Conservation (phyloP, 371 early-diverging fungal species). For the Dichotomocladium elegans region DNA sequence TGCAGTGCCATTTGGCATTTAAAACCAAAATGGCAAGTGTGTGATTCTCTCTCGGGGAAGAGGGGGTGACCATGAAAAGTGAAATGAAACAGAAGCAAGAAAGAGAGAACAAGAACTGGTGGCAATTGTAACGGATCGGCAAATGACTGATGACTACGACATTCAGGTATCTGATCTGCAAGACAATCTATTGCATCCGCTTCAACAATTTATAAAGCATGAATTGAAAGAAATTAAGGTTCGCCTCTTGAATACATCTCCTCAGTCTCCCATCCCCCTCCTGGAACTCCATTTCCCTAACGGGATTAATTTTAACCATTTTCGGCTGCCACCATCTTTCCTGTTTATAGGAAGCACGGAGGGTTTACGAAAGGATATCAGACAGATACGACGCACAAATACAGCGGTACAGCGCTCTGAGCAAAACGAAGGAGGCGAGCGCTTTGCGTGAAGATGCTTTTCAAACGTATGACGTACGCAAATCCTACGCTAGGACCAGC, state of each 20-base stretch:
- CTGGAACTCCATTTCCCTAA: too few relatives aligned
- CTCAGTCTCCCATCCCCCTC: too few relatives aligned
- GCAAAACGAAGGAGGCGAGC: constrained; percentile 65
- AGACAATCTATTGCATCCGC: constrained; percentile 49
- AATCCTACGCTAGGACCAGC: constrained; percentile 49
- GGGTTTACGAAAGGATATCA: constrained; percentile 50
- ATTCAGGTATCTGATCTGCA: constrained; percentile 47
- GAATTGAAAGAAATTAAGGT: constrained; percentile 46
- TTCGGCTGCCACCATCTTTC: too few relatives aligned
- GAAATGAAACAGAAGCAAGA: constrained; percentile 21
- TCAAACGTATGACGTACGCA: constrained; percentile 61
- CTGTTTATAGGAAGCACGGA: constrained; percentile 36
- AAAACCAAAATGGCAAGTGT: constrained; percentile 47
- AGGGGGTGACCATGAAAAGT: neutral
- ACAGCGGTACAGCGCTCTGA: constrained; percentile 49
- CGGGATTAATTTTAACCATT: too few relatives aligned
- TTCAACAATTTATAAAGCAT: constrained; percentile 52
- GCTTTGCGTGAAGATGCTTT: constrained; percentile 70
- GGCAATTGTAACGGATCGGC: too few relatives aligned
- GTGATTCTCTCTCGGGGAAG: neutral
- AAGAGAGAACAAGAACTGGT: constrained; percentile 18
- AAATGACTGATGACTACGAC: too few relatives aligned
- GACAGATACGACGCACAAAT: constrained; percentile 68
- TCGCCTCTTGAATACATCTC: neutral
- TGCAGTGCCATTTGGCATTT: constrained; percentile 43